Percentiles rank a stretch among this genome's conserved stretches.
phyloP scores from a whole-genome alignment of 495 filamentous ascomycete species.

The Pseudomonodictys pantanalensis region DNA sequence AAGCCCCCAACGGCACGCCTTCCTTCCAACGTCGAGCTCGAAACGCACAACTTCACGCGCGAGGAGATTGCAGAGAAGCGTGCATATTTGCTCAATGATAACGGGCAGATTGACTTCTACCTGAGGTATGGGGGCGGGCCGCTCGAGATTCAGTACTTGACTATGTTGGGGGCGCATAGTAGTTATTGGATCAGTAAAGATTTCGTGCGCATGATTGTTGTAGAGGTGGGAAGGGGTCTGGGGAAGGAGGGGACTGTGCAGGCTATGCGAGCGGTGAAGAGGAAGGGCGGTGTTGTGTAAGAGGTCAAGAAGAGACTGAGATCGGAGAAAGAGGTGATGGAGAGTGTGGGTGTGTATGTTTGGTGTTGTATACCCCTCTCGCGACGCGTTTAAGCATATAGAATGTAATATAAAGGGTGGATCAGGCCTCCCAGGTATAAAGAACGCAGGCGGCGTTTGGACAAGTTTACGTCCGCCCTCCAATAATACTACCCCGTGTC shows the following conservation, averaged over 20 bases:
- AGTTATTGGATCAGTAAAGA: conserved; percentile 87
- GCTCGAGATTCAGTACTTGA: conserved; percentile 91
- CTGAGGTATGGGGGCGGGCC: conserved; percentile 75
- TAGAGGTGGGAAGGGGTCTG: conserved; percentile 75
- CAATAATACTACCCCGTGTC: no score
- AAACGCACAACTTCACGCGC: conserved; percentile 89
- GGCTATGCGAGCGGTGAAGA: conserved; percentile 75
- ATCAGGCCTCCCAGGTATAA: no score
- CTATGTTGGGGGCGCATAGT: conserved; percentile 95
- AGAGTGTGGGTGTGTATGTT: background rate
- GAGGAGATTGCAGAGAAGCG: conserved; percentile 92
- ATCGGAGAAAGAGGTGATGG: background rate
- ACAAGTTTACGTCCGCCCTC: no score
- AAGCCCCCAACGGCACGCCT: conserved; percentile 50
- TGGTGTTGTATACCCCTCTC: no score
- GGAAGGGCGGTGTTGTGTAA: conserved; percentile 8
- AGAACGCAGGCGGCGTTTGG: no score
- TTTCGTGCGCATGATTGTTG: conserved; percentile 79
- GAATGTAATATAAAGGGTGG: no score
- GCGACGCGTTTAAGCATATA: no score
- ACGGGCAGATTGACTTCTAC: conserved; percentile 90
- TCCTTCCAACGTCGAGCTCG: conserved; percentile 87
- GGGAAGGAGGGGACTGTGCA: conserved; percentile 65
- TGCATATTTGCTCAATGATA: conserved; percentile 85
- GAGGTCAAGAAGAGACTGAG: background rate